phyloP scores from a whole-genome alignment of 2,329 filamentous ascomycete species.

The Sporothrix pallida region DNA sequence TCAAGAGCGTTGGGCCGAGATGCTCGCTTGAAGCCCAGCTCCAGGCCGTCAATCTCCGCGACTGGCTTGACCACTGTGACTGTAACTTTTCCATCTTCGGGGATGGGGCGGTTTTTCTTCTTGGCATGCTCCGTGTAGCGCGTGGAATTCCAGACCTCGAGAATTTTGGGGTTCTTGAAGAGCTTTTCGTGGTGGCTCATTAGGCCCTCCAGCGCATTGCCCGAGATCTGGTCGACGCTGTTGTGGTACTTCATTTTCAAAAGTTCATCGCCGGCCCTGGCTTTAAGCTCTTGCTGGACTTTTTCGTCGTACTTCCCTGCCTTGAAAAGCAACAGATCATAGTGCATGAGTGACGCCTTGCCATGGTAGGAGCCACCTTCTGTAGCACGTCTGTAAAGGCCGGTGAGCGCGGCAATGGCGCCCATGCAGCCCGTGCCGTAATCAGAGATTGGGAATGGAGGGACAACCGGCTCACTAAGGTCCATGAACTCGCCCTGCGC shows the following conservation, averaged over 20 bases:
- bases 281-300: slow-evolving; percentile 58
- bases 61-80: slow-evolving; percentile 53
- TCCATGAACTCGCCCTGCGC: slow-evolving; percentile 68
- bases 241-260: slow-evolving; percentile 62
- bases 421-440: slow-evolving; percentile 77
- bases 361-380: slow-evolving; percentile 70
- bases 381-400: slow-evolving; percentile 66
- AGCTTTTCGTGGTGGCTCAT: slow-evolving; percentile 58
- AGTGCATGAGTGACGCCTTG: slow-evolving; percentile 68
- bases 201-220: slow-evolving; percentile 62
- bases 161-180: slow-evolving; percentile 55
- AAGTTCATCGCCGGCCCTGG: slow-evolving; percentile 54
- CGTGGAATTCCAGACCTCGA: slow-evolving; percentile 47
- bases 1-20: slow-evolving; percentile 62
- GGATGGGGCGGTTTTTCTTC: background rate
- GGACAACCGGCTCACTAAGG: slow-evolving; percentile 66
- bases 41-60: slow-evolving; percentile 48
- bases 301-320: slow-evolving; percentile 61
- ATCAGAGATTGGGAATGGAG: slow-evolving; percentile 67
- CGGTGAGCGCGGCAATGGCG: slow-evolving; percentile 68
- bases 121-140: no score
- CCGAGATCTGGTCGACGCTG: slow-evolving; percentile 69
- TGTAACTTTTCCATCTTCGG: slow-evolving; percentile 43
- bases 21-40: slow-evolving; percentile 52
- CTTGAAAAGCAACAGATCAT: slow-evolving; percentile 69